A percentile compares a stretch with the other conserved stretches of the same genome.
phyloP scores from a whole-genome alignment of 768 basidiomycete genomes.

The Mycena vitilis region DNA sequence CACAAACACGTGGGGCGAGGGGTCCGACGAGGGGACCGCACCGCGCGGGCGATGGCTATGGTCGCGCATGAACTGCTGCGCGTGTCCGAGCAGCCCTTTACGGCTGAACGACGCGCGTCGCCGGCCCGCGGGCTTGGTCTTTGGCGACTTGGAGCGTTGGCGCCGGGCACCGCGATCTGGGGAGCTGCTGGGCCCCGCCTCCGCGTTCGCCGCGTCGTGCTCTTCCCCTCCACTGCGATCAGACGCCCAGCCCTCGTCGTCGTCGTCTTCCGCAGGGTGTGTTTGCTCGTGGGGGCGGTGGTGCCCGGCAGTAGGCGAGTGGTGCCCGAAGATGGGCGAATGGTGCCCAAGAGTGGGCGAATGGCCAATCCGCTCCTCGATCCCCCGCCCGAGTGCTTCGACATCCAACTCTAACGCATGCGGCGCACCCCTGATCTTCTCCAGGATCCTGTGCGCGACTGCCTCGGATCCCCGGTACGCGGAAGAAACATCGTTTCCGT shows the following conservation, averaged over 20 bases:
- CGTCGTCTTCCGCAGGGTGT: conserved; percentile 32
- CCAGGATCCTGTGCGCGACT: conserved; percentile 43
- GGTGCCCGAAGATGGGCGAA: too few species aligned
- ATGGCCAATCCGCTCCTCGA: conserved; percentile 25
- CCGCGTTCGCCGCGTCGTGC: conserved; percentile 32
- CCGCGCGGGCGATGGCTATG: conserved; percentile 21
- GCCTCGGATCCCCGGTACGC: conserved; percentile 39
- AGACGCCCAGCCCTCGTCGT: conserved; percentile 75
- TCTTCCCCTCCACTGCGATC: conserved; percentile 53
- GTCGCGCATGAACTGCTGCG: conserved; percentile 27
- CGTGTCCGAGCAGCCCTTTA: conserved; percentile 29
- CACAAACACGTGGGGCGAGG: background rate
- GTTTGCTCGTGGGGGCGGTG: conserved; percentile 23
- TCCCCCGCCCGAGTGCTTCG: conserved; percentile 29
- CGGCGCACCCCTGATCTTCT: conserved; percentile 32
- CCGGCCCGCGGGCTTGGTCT: conserved; percentile 34
- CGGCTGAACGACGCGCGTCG: conserved; percentile 25
- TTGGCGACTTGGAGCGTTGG: conserved; percentile 42
- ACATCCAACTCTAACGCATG: conserved; percentile 33
- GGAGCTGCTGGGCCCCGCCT: conserved; percentile 25
- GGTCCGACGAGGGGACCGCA: background rate
- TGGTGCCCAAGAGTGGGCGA: conserved; percentile 18
- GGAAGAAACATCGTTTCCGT: conserved; percentile 32
- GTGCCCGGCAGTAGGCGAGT: conserved; percentile 20
- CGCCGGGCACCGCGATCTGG: conserved; percentile 33